A percentile compares a stretch with the other conserved stretches of the same genome.
Evolutionary conservation across 345 rosid species (phyloP).

Genomic region (Barbarea vulgaris): DNA sequence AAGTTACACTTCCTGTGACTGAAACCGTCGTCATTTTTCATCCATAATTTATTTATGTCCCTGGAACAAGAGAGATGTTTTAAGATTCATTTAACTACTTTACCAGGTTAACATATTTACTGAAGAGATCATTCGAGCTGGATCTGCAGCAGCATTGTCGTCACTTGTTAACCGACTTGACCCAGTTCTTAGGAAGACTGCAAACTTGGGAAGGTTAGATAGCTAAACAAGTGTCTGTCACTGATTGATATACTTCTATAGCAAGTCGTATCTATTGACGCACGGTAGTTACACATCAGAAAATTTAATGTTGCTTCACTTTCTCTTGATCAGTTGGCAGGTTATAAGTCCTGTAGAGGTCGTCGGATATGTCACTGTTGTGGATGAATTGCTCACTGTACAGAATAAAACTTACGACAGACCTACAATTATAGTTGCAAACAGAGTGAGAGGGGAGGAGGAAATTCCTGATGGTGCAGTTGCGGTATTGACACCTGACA

Average conservation of each 20-base stretch:
- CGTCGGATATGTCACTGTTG: conserved; percentile 79
- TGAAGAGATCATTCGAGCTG: conserved; percentile 96
- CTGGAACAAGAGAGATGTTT: conserved; percentile 8
- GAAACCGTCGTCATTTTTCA: conserved; percentile 3
- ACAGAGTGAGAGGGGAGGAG: conserved; percentile 94
- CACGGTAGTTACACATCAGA: conserved; percentile 22
- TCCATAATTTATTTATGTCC: conserved; percentile 4
- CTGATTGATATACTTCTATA: conserved; percentile 4
- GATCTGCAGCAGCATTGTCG: conserved; percentile 93
- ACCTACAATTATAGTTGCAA: conserved; percentile 91
- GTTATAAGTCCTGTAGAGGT: conserved; percentile 95
- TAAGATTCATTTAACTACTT: conserved; percentile 8
- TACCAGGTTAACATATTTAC: conserved; percentile 85
- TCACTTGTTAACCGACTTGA: conserved; percentile 86
- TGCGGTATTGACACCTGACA: conserved; percentile 97
- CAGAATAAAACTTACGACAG: conserved; percentile 78
- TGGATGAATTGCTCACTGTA: conserved; percentile 79
- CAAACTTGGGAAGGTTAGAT: conserved; percentile 92
- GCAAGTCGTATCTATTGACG: conserved; percentile 17
- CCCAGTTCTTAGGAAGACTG: conserved; percentile 93
- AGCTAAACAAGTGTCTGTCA: conserved; percentile 2
- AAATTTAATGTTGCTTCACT: conserved; percentile 35
- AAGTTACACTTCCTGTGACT: conserved; percentile 44
- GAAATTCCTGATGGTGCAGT: conserved; percentile 98
- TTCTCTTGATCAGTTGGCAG: conserved; percentile 86